Conservation (phyloP, 2,329 filamentous ascomycete species). For the Trichoderma endophyticum region DNA sequence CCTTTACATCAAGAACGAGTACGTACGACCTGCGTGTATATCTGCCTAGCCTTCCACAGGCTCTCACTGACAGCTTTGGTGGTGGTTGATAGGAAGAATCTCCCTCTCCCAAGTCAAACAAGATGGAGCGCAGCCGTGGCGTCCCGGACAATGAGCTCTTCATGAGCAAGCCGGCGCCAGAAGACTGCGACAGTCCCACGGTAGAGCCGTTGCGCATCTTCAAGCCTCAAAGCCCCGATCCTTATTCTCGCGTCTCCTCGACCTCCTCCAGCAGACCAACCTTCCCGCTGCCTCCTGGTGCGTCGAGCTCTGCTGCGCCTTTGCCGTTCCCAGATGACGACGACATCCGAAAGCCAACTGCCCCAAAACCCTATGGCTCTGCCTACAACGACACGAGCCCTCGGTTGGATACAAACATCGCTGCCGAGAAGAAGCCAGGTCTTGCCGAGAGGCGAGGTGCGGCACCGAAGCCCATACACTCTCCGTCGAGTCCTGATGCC, state of each 20-base stretch:
- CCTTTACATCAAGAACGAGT: not conserved
- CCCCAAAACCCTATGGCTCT: slow-evolving; percentile 44
- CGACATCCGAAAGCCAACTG: slow-evolving; percentile 46
- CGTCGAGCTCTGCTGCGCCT: slow-evolving; percentile 64
- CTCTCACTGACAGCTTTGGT: not conserved
- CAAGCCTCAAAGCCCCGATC: slow-evolving; percentile 68
- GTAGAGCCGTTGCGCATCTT: slow-evolving; percentile 82
- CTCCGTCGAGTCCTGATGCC: slow-evolving; percentile 72
- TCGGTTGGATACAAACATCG: slow-evolving; percentile 51
- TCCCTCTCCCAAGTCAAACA: slow-evolving; percentile 16
- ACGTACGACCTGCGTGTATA: not conserved
- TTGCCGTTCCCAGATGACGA: slow-evolving; percentile 74
- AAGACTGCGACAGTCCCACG: slow-evolving; percentile 67
- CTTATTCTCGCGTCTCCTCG: slow-evolving; percentile 40
- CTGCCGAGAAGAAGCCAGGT: slow-evolving; percentile 57
- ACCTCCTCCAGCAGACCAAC: slow-evolving; percentile 50
- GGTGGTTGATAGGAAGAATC: not conserved
- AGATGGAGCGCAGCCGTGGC: slow-evolving; percentile 57
- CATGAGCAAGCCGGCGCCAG: slow-evolving; percentile 56
- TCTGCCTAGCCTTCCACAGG: not conserved
- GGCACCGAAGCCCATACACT: slow-evolving; percentile 77
- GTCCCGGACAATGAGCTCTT: slow-evolving; percentile 81
- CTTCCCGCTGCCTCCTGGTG: slow-evolving; percentile 64
- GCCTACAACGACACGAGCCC: slow-evolving; percentile 50
- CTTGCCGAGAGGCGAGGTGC: slow-evolving; percentile 80